Percentiles rank a stretch among this genome's conserved stretches.
phyloP scores from a whole-genome alignment of 768 basidiomycete species.

The Leccinum rimulosum region DNA sequence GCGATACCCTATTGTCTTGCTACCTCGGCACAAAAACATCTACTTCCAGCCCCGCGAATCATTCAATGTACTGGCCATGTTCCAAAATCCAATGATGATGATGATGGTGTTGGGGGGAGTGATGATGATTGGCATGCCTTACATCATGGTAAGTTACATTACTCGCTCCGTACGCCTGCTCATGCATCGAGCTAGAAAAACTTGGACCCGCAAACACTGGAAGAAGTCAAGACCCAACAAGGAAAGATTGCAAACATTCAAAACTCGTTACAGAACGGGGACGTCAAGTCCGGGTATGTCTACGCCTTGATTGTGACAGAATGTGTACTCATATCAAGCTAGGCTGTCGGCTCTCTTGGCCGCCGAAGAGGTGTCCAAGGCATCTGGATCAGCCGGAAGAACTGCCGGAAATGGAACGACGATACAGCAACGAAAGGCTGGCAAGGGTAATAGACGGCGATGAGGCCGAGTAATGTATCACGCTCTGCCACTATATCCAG shows the following conservation, averaged over 20 bases:
- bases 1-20: constrained; percentile 58
- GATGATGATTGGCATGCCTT: constrained; percentile 73
- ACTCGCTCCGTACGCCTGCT: background rate
- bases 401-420: constrained; percentile 20
- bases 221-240: constrained; percentile 63
- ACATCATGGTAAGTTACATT: constrained; percentile 54
- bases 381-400: constrained; percentile 20
- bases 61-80: constrained; percentile 73
- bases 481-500: background rate
- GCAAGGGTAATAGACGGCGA: constrained; percentile 36
- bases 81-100: constrained; percentile 83
- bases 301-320: constrained; percentile 5
- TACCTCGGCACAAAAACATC: constrained; percentile 50
- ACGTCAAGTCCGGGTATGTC: constrained; percentile 55
- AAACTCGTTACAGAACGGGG: constrained; percentile 55
- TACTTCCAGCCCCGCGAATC: constrained; percentile 71
- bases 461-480: constrained; percentile 10
- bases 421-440: constrained; percentile 34
- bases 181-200: constrained; percentile 52
- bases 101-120: constrained; percentile 66
- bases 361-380: constrained; percentile 38
- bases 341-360: constrained; percentile 47
- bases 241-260: constrained; percentile 55
- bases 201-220: constrained; percentile 65
- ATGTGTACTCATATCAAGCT: constrained; percentile 4